Evolutionary conservation across 805 yeast species (phyloP), one percentile per base, ranked within the genome.

Genomic region (Lachancea lanzarotensis): DNA sequence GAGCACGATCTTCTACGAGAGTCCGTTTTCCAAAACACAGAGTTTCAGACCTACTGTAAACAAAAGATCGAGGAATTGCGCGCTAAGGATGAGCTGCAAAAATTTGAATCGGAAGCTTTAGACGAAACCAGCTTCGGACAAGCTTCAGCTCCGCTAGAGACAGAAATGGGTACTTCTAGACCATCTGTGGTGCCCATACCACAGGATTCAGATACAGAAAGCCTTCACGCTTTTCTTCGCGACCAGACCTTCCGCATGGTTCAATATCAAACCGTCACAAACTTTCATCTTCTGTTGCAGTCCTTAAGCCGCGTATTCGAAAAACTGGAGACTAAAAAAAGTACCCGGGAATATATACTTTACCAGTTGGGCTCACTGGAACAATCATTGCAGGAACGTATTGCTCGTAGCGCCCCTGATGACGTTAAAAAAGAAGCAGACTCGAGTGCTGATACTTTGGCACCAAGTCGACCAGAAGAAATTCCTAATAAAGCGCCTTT

Each of bases 1-100:
- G 47, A 55, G 25, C 64, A 63, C 45, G 65, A 59, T 33, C 45
- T 63, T 7, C 59, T 63, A 43, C 47, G 50, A 33, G 52, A 57
- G 34, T 50, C 54, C 6, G 35, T 55, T 2, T 55, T 60, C 37
- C 49, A 54, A 31, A 50, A 51, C 19, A 25, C 59, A 2, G 63
- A 57, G 38, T 51, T 58, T 22, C 55, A 53, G 40, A 39, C 54
- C 15, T 62, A 49, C 40, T 51, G 58, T 35, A 48, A 55, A 34
- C 53, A 54, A 25, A 40, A 40, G 12, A 31, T 41, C 12, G 42
- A 43, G 19, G 35, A 33, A n/a, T 20, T 31, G 13, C 37, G 42
- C n/a, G 31, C 38, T 26, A 37, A 26, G 11, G 43, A 26, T 16
- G 39, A 38, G 38, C 30, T 44, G 15, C 32, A 33, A 27, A 33